A percentile compares a stretch with the other conserved stretches of the same genome.
Conservation (phyloP, 371 early-diverging fungal species). For the Mortierella sp. region DNA sequence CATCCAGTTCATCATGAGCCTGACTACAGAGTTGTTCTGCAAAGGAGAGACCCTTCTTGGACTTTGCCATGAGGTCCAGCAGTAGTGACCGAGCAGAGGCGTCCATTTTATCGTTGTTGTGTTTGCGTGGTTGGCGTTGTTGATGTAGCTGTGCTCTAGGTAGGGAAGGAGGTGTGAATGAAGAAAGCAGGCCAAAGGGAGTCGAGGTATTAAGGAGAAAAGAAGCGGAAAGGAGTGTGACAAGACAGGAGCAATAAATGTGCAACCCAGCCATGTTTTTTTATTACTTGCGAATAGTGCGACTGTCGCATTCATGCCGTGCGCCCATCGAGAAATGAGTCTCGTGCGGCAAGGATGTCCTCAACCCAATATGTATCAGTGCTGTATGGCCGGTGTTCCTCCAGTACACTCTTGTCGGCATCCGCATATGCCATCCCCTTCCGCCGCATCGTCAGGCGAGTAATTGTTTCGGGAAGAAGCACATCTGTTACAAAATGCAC, state of each 20-base stretch:
- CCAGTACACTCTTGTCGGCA: conserved; percentile 26
- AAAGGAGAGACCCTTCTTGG: conserved; percentile 51
- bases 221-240: background rate
- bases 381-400: conserved; percentile 16
- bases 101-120: conserved; percentile 27
- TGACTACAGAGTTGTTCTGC: conserved; percentile 56
- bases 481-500: conserved; percentile 47
- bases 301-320: background rate
- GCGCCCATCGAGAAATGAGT: conserved; percentile 47
- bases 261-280: background rate
- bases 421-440: conserved; percentile 22
- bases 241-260: background rate
- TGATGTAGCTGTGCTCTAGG: background rate
- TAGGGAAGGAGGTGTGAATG: background rate
- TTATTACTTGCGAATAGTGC: conserved; percentile 1
- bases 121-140: background rate
- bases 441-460: conserved; percentile 38
- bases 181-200: no score
- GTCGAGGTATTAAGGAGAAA: background rate
- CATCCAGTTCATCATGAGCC: conserved; percentile 46
- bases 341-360: conserved; percentile 44
- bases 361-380: conserved; percentile 50
- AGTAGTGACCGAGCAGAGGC: conserved; percentile 44
- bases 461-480: conserved; percentile 44
- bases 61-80: conserved; percentile 51